These are phyloP conservation scores for Babesia gibsoni DNA, from an alignment of 169 alveolate species.

Conservation along the genomic window DNA sequence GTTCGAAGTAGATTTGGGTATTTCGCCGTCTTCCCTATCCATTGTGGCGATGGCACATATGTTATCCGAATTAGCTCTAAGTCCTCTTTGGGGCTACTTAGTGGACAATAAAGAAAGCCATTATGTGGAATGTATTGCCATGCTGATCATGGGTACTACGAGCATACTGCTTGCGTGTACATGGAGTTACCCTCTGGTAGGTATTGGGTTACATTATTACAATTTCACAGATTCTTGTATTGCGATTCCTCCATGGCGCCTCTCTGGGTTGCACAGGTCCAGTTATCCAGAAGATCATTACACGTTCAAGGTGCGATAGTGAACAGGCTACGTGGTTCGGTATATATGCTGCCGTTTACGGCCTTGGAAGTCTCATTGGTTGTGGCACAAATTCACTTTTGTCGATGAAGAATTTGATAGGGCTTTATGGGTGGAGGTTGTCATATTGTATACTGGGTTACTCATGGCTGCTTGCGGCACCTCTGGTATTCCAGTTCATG, in stretches of 20 bases:
- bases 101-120: conserved; percentile 81
- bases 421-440: conserved; percentile 40
- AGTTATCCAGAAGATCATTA: conserved; percentile 38
- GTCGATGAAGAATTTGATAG: not conserved
- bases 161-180: conserved; percentile 71
- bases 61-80: conserved; percentile 77
- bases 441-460: conserved; percentile 15
- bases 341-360: conserved; percentile 16
- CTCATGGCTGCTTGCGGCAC: not conserved
- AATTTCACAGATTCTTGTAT: conserved; percentile 6
- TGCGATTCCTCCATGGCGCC: conserved; percentile 42
- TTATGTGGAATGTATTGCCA: conserved; percentile 81
- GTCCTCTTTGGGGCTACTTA: conserved; percentile 89
- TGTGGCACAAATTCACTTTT: conserved; percentile 2
- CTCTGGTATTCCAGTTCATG: not conserved
- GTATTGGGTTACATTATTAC: not conserved
- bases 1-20: conserved; percentile 80
- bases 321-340: conserved; percentile 34
- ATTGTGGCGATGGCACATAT: conserved; percentile 81
- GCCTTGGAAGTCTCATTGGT: conserved; percentile 42
- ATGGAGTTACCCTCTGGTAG: conserved; percentile 36
- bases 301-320: conserved; percentile 1
- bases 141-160: conserved; percentile 82
- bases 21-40: conserved; percentile 81
- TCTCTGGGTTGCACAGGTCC: conserved; percentile 56